Base-by-base conservation (phyloP, 2,329 filamentous ascomycete species). In the Sporothrix euskadiensis region DNA sequence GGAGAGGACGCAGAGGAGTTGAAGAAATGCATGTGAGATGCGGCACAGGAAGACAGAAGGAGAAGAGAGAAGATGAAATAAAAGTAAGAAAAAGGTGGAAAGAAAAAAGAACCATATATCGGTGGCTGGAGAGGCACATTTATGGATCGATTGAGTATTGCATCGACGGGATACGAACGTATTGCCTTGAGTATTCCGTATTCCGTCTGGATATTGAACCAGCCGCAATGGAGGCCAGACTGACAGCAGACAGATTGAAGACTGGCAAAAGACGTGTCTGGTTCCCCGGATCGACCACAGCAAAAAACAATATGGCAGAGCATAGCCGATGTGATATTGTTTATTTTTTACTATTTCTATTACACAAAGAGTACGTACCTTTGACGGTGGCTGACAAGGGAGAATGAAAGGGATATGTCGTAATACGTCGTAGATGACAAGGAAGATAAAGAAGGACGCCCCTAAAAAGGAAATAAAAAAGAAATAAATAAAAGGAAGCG, bases 311-410 rank as follows among this genome's bases (percentile, higher is more conserved):
- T 30, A 30, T 66, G 61, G 61, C 39, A 66, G 61, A 47, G 61
- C 39, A 47, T 66, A 66, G 61, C 61, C 61, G 61, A 35, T 14
- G 39, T 41, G 59, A 61, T 61, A 56, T 54, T 56, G 41, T 44
- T 12, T 26, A 26, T 26, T 26, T 26, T 8, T 44, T 12, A 10
- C 12, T 44, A 9, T 44, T 35, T 35, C 39, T 12, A 16, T n/a
- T 7, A n/a, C 35, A 57, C 32, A 14, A 14, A 16, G 14, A 35
- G n/a, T 6, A 35, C 26, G 56, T 44, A 65, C 59, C n/a, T 47
- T 65, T 65, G 63, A 52, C 26, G 6, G 65, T n/a, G 65, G 44
- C 44, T 68, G 65, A n/a, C 44, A 68, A 68, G 65, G 65, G 65
- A 68, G 44, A 52, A 52, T 26, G 26, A 65, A 61, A 41, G 39